Evolutionary conservation across 108 stramenopile species (phyloP), one percentile per base, ranked within the genome.

Genomic region (Conticribra guillardii): DNA sequence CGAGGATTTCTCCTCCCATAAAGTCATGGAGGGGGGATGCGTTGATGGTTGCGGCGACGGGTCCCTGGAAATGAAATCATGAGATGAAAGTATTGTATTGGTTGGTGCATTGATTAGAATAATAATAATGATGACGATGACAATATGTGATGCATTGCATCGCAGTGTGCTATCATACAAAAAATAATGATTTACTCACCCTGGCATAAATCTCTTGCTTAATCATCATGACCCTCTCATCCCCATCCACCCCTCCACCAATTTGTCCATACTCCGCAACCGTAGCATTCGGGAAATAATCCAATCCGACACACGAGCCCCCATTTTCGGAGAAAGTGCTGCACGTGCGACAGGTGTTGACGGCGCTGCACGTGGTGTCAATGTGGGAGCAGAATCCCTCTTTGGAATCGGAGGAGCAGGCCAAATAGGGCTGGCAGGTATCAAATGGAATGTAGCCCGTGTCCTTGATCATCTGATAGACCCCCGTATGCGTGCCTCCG

Each of bases 11-110:
- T 4, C 98, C 96, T 14, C 89, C 88, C 44, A 80, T 54, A 61
- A 86, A 91, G 33, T 86, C 55, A 29, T 71, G 50, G 31, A 92
- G 75, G 22, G 82, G 81, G 23, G 56, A 53, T 28, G 89, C 93
- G 69, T 93, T 83, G 65, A 98, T 60, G 3, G 82, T 84, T 32
- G 93, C 93, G 4, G 94, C 84, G 52, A 98, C 92, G 9, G 98
- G 96, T 24, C 98, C 98, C 62, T 63, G 22, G 21, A 1, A n/a
- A 19, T 11, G n/a, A 16, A 3, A 21, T 14, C 21, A 11, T n/a
- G n/a, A n/a, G n/a, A 57, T 32, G 31, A 11, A 14, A 2, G 1
- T 24, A 53, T 19, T 53, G 23, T 53, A 1, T 23, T 14, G 11
- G 1, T 26, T 1, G 15, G 26, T 26, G 52, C 4, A 23, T 53